Evolutionary conservation across 2,329 filamentous ascomycete species (phyloP), one percentile per base, ranked within the genome.

Genomic region (Cladorrhinum sp.): DNA sequence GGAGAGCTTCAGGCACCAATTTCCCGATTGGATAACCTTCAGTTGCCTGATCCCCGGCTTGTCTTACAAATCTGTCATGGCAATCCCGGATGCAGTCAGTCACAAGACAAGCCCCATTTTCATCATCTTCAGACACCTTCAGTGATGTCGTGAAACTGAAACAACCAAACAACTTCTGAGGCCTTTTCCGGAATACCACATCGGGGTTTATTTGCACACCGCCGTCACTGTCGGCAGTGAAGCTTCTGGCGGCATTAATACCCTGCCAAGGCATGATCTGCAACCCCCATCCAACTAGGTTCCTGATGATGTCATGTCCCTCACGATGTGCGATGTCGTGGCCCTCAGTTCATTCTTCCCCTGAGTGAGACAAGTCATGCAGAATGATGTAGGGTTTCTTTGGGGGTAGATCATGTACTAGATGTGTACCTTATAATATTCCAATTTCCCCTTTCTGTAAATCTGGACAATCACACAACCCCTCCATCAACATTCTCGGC

Each of bases 371-470:
- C 38, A 56, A n/a, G 7, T n/a, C 23, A 56, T 56, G 53, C 38
- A 45, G 53, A 23, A 56, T 56, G 53, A 56, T 56, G 53, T 56
- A 41, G 53, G 29, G 12, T 18, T 20, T 18, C 16, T 45, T 45
- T 7, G 20, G 16, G 8, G 8, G 41, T 18, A 45, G 41, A 45
- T 45, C 41, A 20, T 20, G 16, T 45, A 45, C 16, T 18, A 7
- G 13, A 32, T 13, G 6, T 6, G 7, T 45, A 45, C 41, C 16
- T 45, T 45, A 45, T 45, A 8, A 18, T 18, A 45, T 45, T 45
- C 41, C 41, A 45, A 13, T 12, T 45, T 18, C 41, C 41, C 41
- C 18, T 41, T 41, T 41, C 16, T 41, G 9, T 41, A 32, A 32
- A 32, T n/a, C 36, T 41, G 16, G 16, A 16, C 36, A 13, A 9